Evolutionary conservation across 257 asterid species (phyloP), one percentile per base, ranked within the genome.

Genomic region (Plantago ovata): DNA sequence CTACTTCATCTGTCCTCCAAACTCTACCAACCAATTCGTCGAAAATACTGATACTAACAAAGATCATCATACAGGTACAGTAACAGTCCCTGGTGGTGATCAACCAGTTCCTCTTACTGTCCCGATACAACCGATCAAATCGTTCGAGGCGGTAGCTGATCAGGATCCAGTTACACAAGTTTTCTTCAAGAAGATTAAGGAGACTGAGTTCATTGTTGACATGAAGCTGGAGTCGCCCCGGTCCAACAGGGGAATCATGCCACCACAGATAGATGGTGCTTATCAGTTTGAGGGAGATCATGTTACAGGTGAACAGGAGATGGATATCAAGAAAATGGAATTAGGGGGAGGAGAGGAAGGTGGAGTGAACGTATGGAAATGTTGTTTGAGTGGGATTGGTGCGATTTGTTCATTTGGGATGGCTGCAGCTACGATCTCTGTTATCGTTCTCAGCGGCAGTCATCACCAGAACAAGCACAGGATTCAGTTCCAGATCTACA

Each of bases 401-500:
- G 94, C 95, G 11, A 75, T 89, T 58, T 86, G 93, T 62, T 75
- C 95, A 1, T 77, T 89, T 12, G 95, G 93, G 12, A 74, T 83
- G 58, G 94, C 77, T 62, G 86, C 83, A 18, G 87, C 81, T 10
- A 66, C 96, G 13, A 69, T 82, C 22, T 90, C 85, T 77, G 67
- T 90, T 75, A 38, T 90, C 45, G 28, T 78, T 44, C 47, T 86
- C 38, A 73, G 85, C 47, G 69, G 73, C 70, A 60, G 67, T 47
- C 60, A 61, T 21, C 60, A 36, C 1, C 71, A 64, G 63, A 68
- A 67, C 50, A 62, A 61, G 38, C 82, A 69, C 39, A 77, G 73
- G 75, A 77, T 83, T 42, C 84, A 66, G 15, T 84, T 84, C 19
- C 89, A 80, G 63, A 68, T 79, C 59, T 77, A 68, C 68, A 61